Evolutionary conservation across 352 stramenopile genomes (phyloP), one percentile per base, ranked within the genome.

Genomic region (Globisporangium acanthophoron): DNA sequence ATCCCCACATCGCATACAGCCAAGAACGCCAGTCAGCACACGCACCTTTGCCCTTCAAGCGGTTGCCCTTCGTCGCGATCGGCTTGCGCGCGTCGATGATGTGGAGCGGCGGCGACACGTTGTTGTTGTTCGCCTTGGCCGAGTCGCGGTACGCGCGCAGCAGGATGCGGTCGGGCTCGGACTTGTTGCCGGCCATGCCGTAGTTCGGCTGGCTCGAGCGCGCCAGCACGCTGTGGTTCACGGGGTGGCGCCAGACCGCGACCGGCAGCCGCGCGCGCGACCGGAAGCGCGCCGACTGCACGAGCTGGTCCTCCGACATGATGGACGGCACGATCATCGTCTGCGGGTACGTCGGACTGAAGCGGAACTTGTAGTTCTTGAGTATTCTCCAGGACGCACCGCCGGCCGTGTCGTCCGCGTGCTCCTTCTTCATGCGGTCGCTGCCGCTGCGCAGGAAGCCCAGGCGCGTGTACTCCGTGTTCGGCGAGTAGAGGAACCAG

Each of bases 121-220:
- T 78, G 12, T 66, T 84, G 59, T 73, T 88, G 58, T 83, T 93
- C 56, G 80, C 87, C 62, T 89, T 89, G 4, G 76, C 87, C 16
- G 75, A 86, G 43, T 98, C 93, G 8, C 93, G 79, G 67, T 94
- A 88, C 43, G 79, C 80, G 50, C 81, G 79, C 51, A 97, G 61
- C 47, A 97, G 66, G 59, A 90, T 88, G 52, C 97, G 92, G 70
- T 99, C 97, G 1, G 89, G 80, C 18, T 88, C 76, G 56, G 80
- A 98, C 40, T 87, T 92, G 73, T 98, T 97, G 24, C 94, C 93
- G 43, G 93, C 85, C 60, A 99, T 86, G n/a, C 97, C 97, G 39
- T 98, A 97, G 65, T 98, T 98, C 3, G 97, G 97, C 65, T 99
- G 96, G 12, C 90, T 92, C 11, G 81, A 97, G 41, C 97, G 82